phyloP scores from a whole-genome alignment of 331 rosid genomes.

The Stylosanthes scabra region DNA sequence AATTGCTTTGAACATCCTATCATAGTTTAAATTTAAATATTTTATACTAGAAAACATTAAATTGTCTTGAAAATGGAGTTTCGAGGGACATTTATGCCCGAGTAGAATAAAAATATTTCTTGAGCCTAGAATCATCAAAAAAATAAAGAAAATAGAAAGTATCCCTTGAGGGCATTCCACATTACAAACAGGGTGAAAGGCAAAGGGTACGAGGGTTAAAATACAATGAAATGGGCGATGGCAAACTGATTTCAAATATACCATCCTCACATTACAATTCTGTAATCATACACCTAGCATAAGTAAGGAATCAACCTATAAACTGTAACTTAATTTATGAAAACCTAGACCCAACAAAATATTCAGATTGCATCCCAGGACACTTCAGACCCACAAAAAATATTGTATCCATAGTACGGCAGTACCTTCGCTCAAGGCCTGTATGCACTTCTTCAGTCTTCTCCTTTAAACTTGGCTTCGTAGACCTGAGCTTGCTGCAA shows the following conservation, averaged over 20 bases:
- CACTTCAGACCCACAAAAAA: no score
- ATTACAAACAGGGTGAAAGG: not conserved
- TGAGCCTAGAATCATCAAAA: not conserved
- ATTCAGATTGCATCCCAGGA: not conserved
- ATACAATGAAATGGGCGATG: slow-evolving; percentile 29
- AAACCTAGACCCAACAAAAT: slow-evolving; percentile 29
- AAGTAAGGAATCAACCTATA: slow-evolving; percentile 41
- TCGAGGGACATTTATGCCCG: not conserved
- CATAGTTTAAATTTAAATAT: no score
- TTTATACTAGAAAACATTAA: no score
- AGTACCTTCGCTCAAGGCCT: not conserved
- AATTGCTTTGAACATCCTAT: no score
- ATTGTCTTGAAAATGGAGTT: not conserved
- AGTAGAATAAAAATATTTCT: not conserved
- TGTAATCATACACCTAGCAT: slow-evolving; percentile 42
- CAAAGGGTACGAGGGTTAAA: slow-evolving; percentile 11
- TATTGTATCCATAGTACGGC: slow-evolving; percentile 13
- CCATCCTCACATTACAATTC: slow-evolving; percentile 28
- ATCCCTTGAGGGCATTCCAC: not conserved
- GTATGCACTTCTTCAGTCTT: slow-evolving; percentile 46
- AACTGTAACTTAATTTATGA: slow-evolving; percentile 34
- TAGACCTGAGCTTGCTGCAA: slow-evolving; percentile 83
- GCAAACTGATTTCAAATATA: slow-evolving; percentile 5
- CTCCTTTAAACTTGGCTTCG: slow-evolving; percentile 77
- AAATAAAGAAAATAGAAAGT: not conserved